Base-by-base conservation (phyloP, 2,329 filamentous ascomycete species). In the Curvularia eragrostidis region DNA sequence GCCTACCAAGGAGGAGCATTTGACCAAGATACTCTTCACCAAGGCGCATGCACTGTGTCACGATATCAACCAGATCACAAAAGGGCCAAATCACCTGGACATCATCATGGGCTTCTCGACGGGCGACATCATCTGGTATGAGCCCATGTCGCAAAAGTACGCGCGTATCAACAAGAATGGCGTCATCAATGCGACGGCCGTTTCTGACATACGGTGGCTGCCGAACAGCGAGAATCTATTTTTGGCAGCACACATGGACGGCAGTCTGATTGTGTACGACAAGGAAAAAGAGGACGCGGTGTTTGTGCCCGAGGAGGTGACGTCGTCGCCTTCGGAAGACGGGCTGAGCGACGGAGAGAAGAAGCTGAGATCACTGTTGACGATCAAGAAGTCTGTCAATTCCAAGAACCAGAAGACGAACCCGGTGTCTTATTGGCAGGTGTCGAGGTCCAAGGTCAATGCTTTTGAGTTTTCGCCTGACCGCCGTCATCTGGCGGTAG, bases 121-220 rank as follows among this genome's bases (percentile, higher is more conserved):
- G 0, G 93, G 93, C 38, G 95, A 99, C 76, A 93, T 99, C 47
- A 94, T 99, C 61, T 99, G 95, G 95, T 98, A 95, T 82, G 95
- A 99, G 77, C 93, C 95, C 10, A 91, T 97, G 70, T 94, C 93
- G 38, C 94, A 98, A 70, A 93, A 96, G 74, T 99, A 99, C 77
- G 91, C 92, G 3, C 88, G 95, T 19, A 84, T 99, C 70, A 99
- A 99, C 75, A 99, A 99, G 80, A 98, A 98, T 75, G 94, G 94
- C 23, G 85, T 90, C 54, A 96, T 98, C 76, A 97, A 96, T 69
- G 84, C 85, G 49, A 92, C 91, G 1, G 89, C 94, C 0, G 89
- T 98, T 2, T 90, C 91, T 0, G 88, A 94, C 61, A 96, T 99
- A 63, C 86, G 87, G 71, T 99, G 95, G 95, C 87, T 99, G 54